Evolutionary conservation across 2,329 filamentous ascomycete species (phyloP).

Genomic region (Alternaria postmessia): DNA sequence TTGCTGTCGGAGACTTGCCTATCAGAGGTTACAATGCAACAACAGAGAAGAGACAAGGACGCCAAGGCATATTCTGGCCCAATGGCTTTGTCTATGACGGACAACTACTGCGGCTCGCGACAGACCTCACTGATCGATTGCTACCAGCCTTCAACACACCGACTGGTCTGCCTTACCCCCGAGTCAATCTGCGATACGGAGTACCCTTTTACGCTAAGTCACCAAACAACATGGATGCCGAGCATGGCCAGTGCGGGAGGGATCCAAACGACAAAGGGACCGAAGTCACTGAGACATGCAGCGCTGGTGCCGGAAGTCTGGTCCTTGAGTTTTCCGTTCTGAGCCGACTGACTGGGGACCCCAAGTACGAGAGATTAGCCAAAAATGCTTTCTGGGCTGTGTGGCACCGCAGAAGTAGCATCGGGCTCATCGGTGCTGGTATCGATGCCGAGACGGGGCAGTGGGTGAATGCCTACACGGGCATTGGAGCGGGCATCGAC

Average conservation of each 20-base stretch:
- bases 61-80: constrained; percentile 69
- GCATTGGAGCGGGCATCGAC: constrained; percentile 94
- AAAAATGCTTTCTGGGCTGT: constrained; percentile 97
- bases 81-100: constrained; percentile 86
- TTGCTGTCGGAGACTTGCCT: constrained; percentile 88
- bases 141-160: constrained; percentile 91
- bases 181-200: constrained; percentile 89
- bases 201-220: constrained; percentile 93
- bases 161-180: constrained; percentile 91
- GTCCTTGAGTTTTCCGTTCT: constrained; percentile 93
- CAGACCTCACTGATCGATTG: constrained; percentile 83
- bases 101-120: constrained; percentile 86
- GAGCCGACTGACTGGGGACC: constrained; percentile 85
- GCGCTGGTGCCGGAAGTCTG: constrained; percentile 93
- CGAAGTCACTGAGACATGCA: constrained; percentile 96
- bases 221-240: constrained; percentile 70
- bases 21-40: constrained; percentile 77
- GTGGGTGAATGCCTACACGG: constrained; percentile 89
- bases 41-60: constrained; percentile 44
- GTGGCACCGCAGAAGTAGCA: constrained; percentile 85
- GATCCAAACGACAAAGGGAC: constrained; percentile 56
- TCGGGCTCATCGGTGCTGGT: constrained; percentile 87
- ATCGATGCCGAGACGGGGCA: constrained; percentile 90
- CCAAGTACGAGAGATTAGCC: constrained; percentile 85
- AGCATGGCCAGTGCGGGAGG: constrained; percentile 57